These are phyloP conservation scores for Capronia epimyces DNA, from an alignment of 2,329 filamentous ascomycete genomes.

Conservation along the genomic window DNA sequence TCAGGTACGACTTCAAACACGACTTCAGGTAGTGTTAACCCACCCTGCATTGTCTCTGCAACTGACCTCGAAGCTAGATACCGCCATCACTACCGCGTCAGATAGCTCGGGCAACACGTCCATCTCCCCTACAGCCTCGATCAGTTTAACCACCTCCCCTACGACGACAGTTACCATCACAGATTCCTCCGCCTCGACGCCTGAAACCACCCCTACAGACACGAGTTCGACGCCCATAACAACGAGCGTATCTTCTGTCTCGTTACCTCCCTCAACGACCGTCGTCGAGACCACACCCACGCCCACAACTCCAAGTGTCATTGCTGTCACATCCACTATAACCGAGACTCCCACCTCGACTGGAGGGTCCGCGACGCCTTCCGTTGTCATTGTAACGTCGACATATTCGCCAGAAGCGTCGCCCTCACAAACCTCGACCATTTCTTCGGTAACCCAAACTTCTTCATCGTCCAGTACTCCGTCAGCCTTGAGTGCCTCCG, in stretches of 20 bases:
- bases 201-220: neutral
- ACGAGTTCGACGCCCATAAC: slow-evolving; percentile 26
- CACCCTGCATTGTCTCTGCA: neutral
- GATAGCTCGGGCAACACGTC: slow-evolving; percentile 23
- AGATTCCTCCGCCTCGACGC: slow-evolving; percentile 5
- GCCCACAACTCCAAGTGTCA: slow-evolving; percentile 23
- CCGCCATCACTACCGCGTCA: slow-evolving; percentile 3
- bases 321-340: slow-evolving; percentile 24
- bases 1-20: too few relatives aligned
- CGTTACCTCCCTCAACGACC: slow-evolving; percentile 22
- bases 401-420: slow-evolving; percentile 31
- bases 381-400: slow-evolving; percentile 30
- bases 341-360: slow-evolving; percentile 25
- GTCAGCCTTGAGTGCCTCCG: slow-evolving; percentile 23
- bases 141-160: slow-evolving; percentile 16
- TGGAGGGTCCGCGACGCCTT: slow-evolving; percentile 18
- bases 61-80: slow-evolving; percentile 1
- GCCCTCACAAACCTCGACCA: slow-evolving; percentile 26
- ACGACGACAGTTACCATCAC: slow-evolving; percentile 26
- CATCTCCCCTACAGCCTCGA: slow-evolving; percentile 30
- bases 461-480: slow-evolving; percentile 28
- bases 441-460: slow-evolving; percentile 13
- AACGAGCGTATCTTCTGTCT: slow-evolving; percentile 28
- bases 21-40: neutral
- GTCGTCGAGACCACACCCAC: slow-evolving; percentile 24